Conservation (phyloP, 1,284 basidiomycete genomes). For the Microbotryum violaceum region DNA sequence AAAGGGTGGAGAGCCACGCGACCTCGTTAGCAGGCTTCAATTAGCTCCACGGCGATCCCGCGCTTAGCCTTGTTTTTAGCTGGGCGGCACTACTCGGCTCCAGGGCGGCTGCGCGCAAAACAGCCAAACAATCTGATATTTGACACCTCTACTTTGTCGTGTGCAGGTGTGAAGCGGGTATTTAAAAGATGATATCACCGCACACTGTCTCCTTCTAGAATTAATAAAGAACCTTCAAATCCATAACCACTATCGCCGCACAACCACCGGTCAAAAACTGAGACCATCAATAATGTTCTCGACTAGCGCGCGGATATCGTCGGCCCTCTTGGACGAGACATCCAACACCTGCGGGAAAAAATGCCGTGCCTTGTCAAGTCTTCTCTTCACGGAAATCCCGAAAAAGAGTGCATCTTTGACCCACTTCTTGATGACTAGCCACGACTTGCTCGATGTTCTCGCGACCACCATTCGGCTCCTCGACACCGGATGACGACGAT, state of each 20-base stretch:
- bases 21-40: too few relatives aligned
- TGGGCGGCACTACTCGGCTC: too few relatives aligned
- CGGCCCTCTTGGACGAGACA: constrained; percentile 16
- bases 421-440: constrained; percentile 29
- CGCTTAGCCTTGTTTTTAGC: too few relatives aligned
- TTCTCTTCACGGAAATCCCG: too few relatives aligned
- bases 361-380: not conserved
- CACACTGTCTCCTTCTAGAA: not conserved
- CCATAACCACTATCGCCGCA: not conserved
- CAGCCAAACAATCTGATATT: too few relatives aligned
- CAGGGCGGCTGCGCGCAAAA: too few relatives aligned
- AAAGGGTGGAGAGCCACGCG: too few relatives aligned
- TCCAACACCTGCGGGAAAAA: constrained; percentile 15
- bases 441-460: constrained; percentile 9
- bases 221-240: not conserved
- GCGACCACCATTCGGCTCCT: not conserved
- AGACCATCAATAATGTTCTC: constrained; percentile 10
- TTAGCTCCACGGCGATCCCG: too few relatives aligned
- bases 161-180: too few relatives aligned
- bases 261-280: not conserved
- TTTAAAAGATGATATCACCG: too few relatives aligned
- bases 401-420: not conserved
- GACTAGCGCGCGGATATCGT: constrained; percentile 28
- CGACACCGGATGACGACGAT: not conserved
- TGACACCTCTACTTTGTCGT: too few relatives aligned